These are phyloP conservation scores for Astrothelium subdiscretum DNA, from an alignment of 495 filamentous ascomycete species.

Conservation along the genomic window DNA sequence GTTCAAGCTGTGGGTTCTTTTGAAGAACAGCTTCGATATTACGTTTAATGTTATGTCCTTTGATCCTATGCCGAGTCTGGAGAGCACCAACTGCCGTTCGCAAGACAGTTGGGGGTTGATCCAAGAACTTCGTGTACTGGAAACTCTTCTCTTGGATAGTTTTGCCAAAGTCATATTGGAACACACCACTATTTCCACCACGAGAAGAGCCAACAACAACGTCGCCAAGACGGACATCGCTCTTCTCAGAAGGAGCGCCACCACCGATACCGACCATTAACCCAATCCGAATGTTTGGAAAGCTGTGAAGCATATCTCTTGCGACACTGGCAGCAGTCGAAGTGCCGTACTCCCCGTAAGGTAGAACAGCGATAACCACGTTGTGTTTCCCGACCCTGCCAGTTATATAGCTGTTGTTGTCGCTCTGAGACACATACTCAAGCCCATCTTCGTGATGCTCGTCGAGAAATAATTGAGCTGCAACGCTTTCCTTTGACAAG, in stretches of 20 bases:
- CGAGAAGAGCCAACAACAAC: constrained; percentile 9
- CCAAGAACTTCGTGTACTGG: not conserved
- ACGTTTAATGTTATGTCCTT: not conserved
- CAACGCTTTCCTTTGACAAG: constrained; percentile 24
- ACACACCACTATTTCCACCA: constrained; percentile 8
- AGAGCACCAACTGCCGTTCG: constrained; percentile 2
- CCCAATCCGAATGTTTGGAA: constrained; percentile 17
- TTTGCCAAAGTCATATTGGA: constrained; percentile 15
- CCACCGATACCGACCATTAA: constrained; percentile 9
- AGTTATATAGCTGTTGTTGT: constrained; percentile 28
- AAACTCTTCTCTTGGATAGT: constrained; percentile 2
- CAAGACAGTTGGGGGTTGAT: constrained; percentile 5
- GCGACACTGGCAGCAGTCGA: constrained; percentile 24
- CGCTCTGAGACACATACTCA: constrained; percentile 18
- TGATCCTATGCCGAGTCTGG: not conserved
- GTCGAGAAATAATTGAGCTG: constrained; percentile 28
- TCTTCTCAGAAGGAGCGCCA: not conserved
- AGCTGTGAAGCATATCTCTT: constrained; percentile 26
- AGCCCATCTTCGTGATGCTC: constrained; percentile 19
- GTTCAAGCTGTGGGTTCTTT: not conserved
- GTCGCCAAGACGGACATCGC: constrained; percentile 6
- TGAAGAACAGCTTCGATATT: not conserved
- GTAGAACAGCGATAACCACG: constrained; percentile 36
- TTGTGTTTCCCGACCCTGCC: constrained; percentile 31
- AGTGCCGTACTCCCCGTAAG: constrained; percentile 23